Percentiles rank a stretch among this genome's conserved stretches.
Evolutionary conservation across 768 basidiomycete genomes (phyloP).

Genomic region (Russula abietina): DNA sequence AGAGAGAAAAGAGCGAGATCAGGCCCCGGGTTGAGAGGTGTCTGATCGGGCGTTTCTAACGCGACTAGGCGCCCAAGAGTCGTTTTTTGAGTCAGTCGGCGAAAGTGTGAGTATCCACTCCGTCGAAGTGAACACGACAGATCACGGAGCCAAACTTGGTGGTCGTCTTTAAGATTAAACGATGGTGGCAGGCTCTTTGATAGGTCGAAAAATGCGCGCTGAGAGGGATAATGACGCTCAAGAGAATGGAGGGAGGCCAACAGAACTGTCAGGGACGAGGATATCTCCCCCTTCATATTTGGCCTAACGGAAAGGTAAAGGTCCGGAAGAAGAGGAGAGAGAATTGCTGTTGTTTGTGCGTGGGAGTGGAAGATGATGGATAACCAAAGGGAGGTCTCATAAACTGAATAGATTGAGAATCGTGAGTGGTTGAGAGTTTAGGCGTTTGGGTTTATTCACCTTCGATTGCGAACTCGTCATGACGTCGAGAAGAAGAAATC

Average conservation of each 20-base stretch:
- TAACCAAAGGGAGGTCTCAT: conserved; percentile 67
- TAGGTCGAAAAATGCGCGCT: conserved; percentile 47
- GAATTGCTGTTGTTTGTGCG: conserved; percentile 55
- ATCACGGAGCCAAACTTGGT: conserved; percentile 46
- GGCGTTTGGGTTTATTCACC: conserved; percentile 38
- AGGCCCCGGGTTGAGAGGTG: not conserved
- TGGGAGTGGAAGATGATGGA: conserved; percentile 57
- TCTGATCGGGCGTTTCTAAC: not conserved
- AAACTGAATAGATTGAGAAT: conserved; percentile 40
- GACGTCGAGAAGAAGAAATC: conserved; percentile 51
- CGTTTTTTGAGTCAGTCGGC: conserved; percentile 5
- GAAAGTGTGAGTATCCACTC: conserved; percentile 10
- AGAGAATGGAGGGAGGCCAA: conserved; percentile 56
- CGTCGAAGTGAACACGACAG: conserved; percentile 44
- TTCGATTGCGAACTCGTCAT: conserved; percentile 59
- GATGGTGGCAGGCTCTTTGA: conserved; percentile 39
- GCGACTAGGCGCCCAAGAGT: conserved; percentile 5
- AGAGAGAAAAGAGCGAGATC: conserved; percentile 17
- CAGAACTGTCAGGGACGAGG: conserved; percentile 34
- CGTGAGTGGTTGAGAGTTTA: not conserved
- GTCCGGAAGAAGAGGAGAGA: conserved; percentile 51
- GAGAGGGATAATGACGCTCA: conserved; percentile 56
- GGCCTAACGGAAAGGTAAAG: conserved; percentile 35
- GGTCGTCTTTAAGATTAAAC: conserved; percentile 35
- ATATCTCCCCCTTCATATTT: conserved; percentile 25